Evolutionary conservation across 345 rosid genomes (phyloP).

Genomic region (Eucalyptus virginea): DNA sequence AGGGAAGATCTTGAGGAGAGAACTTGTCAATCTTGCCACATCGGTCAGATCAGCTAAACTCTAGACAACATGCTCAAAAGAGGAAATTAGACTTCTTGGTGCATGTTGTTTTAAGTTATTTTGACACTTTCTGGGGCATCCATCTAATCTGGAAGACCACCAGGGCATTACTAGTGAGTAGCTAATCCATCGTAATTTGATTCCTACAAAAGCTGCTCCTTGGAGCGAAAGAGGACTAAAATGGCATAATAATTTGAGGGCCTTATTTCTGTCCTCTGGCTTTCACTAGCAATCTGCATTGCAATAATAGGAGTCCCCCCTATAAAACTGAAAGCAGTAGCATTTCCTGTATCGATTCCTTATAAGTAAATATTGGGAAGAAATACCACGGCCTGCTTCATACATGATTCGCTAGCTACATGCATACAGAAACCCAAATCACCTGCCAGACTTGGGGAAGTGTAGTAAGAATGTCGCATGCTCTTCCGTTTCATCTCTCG

Average conservation of each 20-base stretch:
- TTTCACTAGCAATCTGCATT: not conserved
- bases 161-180: not conserved
- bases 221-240: not conserved
- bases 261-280: not conserved
- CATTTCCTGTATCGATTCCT: no score
- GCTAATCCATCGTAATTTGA: not conserved
- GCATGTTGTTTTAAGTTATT: not conserved
- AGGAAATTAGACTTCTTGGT: not conserved
- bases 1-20: constrained; percentile 73
- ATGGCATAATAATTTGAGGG: not conserved
- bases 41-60: not conserved
- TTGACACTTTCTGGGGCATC: not conserved
- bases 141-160: not conserved
- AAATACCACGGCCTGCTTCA: not conserved
- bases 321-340: not conserved
- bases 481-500: not conserved
- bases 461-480: not conserved
- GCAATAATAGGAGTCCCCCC: not conserved
- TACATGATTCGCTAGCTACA: not conserved
- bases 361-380: no score
- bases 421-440: not conserved
- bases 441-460: not conserved
- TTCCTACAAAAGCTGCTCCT: not conserved
- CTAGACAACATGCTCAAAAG: not conserved
- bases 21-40: constrained; percentile 31